phyloP scores from a whole-genome alignment of 495 filamentous ascomycete genomes.

The Aspergillus cavernicola region DNA sequence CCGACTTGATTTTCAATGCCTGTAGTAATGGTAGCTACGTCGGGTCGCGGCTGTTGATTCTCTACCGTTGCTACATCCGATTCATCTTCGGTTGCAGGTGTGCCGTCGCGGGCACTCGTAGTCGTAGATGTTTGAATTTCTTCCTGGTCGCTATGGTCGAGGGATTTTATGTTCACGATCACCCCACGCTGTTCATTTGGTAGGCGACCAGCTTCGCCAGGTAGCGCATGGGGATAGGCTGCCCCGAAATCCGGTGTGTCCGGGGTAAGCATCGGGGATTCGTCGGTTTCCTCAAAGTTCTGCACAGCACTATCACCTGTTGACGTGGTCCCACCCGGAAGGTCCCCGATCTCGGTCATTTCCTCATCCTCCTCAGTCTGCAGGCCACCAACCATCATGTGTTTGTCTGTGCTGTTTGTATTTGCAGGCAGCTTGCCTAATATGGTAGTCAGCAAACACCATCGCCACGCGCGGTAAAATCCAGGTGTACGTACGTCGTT shows the following conservation, averaged over 20 bases:
- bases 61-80: constrained; percentile 15
- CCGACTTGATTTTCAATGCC: not conserved
- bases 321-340: constrained; percentile 22
- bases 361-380: constrained; percentile 5
- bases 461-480: not conserved
- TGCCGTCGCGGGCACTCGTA: not conserved
- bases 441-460: not conserved
- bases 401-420: constrained; percentile 12
- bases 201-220: constrained; percentile 13
- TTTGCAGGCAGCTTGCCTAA: constrained; percentile 40
- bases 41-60: not conserved
- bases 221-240: constrained; percentile 23
- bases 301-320: constrained; percentile 8
- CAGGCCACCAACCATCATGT: constrained; percentile 11
- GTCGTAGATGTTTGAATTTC: not conserved
- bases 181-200: constrained; percentile 4
- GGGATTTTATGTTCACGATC: constrained; percentile 18
- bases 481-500: constrained; percentile 35
- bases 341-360: constrained; percentile 9
- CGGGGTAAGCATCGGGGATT: constrained; percentile 15
- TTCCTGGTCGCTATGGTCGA: not conserved
- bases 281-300: constrained; percentile 9
- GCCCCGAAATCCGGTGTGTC: constrained; percentile 10
- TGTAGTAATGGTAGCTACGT: not conserved
- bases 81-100: not conserved